A percentile compares a stretch with the other conserved stretches of the same genome.
Conservation (phyloP, 352 stramenopile genomes). For the Phytopythium boreale region DNA sequence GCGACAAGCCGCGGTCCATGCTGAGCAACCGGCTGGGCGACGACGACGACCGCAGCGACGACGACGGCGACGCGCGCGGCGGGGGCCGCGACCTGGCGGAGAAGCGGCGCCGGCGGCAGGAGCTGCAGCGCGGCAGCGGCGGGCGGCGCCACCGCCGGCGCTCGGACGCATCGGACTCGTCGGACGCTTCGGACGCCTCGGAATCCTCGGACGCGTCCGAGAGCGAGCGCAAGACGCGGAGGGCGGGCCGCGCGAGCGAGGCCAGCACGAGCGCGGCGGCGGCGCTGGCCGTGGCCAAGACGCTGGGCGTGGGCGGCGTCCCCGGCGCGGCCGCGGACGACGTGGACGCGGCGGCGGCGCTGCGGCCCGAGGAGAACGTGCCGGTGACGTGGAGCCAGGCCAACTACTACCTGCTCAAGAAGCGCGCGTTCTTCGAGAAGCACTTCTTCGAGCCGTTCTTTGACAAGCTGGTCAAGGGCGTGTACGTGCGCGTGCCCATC, state of each 20-base stretch:
- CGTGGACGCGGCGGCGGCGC: conserved; percentile 32
- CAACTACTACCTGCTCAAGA: conserved; percentile 76
- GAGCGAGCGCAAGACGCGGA: conserved; percentile 38
- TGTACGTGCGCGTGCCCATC: conserved; percentile 75
- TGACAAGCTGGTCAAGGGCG: conserved; percentile 66
- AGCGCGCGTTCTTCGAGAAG: conserved; percentile 79
- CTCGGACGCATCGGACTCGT: conserved; percentile 17
- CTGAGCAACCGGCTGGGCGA: conserved; percentile 71
- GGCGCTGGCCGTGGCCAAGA: conserved; percentile 27
- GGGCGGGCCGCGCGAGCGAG: conserved; percentile 16
- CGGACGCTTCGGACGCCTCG: conserved; percentile 2
- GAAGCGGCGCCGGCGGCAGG: conserved; percentile 68
- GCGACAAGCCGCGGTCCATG: conserved; percentile 73
- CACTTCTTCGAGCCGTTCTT: conserved; percentile 88
- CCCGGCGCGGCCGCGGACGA: conserved; percentile 33
- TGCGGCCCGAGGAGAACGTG: conserved; percentile 60
- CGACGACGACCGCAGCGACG: conserved; percentile 50
- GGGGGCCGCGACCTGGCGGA: conserved; percentile 60
- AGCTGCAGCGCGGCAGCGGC: conserved; percentile 56
- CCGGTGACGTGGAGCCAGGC: conserved; percentile 73
- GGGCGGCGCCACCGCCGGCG: conserved; percentile 17
- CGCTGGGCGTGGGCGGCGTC: background rate
- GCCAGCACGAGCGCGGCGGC: conserved; percentile 17
- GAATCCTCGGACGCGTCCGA: conserved; percentile 43
- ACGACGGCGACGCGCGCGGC: conserved; percentile 22